Evolutionary conservation across 352 stramenopile species (phyloP), one percentile per base, ranked within the genome.

Genomic region (Pilasporangium apinafurcum): DNA sequence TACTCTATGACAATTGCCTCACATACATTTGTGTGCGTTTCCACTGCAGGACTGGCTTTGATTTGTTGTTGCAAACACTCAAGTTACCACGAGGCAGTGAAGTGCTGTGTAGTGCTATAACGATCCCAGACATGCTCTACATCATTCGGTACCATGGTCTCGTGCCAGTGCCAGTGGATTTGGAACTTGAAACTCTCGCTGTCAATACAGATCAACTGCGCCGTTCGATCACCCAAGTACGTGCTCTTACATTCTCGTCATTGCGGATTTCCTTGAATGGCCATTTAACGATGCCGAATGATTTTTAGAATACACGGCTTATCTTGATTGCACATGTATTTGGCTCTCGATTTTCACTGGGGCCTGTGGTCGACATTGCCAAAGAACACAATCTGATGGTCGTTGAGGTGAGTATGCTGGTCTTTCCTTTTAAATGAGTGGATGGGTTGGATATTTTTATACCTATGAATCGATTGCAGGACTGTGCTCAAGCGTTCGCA

Each of bases 91-190:
- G 26, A 18, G 76, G 75, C 13, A 85, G 62, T 42, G 69, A 90
- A 44, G 70, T 93, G 34, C 58, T 93, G 14, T 88, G 79, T 49
- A 86, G 69, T 56, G 78, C 82, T 21, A 80, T 93, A 29, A 93
- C 82, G 7, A 93, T 93, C 52, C 76, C 78, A 0, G 82, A 93
- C 50, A 91, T 93, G 82, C 60, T 93, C 35, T 80, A 90, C 53
- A 53, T 91, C 25, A 50, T 91, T 35, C 56, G 63, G 8, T 78
- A 86, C 37, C 79, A 93, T 59, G 73, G 61, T 4, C 53, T 93
- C n/a, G 72, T 90, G 29, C 64, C 82, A 0, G 69, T 90, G 8
- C 76, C 79, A 0, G 59, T 91, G 28, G 82, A 93, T 54, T 31
- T 93, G 24, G 51, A 87, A 33, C 59, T 64, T 0, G 41, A 84